These are phyloP conservation scores for Chytriomyces sp. DNA, from an alignment of 192 early-diverging fungal genomes.

Conservation along the genomic window DNA sequence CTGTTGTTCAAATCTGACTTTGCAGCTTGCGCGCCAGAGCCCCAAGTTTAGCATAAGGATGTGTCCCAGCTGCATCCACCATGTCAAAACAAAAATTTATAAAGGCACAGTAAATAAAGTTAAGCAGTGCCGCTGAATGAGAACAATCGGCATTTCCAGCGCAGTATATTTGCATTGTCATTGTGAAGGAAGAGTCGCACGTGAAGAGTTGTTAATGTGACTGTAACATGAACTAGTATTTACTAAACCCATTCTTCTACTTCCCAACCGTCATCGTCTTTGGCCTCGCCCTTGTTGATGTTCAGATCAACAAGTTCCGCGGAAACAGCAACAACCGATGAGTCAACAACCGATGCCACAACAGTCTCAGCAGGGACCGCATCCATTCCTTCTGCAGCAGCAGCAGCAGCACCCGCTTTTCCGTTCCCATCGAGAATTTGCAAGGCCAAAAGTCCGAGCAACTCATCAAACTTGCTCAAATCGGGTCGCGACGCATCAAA, in stretches of 20 bases:
- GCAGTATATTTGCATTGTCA: no score
- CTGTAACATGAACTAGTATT: no score
- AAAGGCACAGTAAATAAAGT: no score
- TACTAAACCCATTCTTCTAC: constrained; percentile 1
- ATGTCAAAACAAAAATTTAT: no score
- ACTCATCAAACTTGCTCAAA: constrained; percentile 36
- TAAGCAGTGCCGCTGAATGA: no score
- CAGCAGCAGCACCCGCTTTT: background rate
- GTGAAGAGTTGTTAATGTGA: no score
- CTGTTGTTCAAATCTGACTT: no score
- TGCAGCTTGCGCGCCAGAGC: no score
- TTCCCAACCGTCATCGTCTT: constrained; percentile 1
- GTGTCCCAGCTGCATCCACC: no score
- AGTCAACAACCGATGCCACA: background rate
- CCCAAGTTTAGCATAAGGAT: no score
- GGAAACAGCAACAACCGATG: background rate
- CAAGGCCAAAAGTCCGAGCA: constrained; percentile 27
- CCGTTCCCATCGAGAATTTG: constrained; percentile 25
- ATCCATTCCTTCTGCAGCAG: background rate
- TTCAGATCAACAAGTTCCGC: background rate
- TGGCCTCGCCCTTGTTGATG: background rate
- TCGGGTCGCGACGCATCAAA: constrained; percentile 30
- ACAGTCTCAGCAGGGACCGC: background rate
- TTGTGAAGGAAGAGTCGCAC: no score
- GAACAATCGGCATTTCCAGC: no score